Evolutionary conservation across 495 filamentous ascomycete genomes (phyloP), one percentile per base, ranked within the genome.

Genomic region (Achaetomiella virescens): DNA sequence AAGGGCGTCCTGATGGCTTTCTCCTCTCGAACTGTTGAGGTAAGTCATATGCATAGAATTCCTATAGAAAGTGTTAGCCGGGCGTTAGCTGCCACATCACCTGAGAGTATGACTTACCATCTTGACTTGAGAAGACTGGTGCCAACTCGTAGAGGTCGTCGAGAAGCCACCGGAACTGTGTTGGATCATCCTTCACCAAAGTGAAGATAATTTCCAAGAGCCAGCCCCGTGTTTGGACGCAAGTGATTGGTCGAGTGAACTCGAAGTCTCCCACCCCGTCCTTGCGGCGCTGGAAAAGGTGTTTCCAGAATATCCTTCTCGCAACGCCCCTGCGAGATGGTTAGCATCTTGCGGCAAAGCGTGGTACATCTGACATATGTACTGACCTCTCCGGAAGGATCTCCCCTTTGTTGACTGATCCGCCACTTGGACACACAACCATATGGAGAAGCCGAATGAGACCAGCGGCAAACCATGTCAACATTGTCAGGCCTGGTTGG

Each of bases 1-100:
- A 84, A 85, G 14, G 80, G 68, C 1, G 89, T 84, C 56, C 90
- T 81, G 31, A 93, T 82, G 54, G 82, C 81, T 62, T 85, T 85
- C 17, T 71, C 65, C 88, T 73, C 57, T 95, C 84, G 56, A 87
- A 82, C 54, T 70, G 68, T 66, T 78, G 82, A 6, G 68, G 75
- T 11, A 81, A 69, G 15, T 84, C 78, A 59, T 83, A 84, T 15
- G 71, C 66, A 58, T 82, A 83, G 17, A 59, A 47, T 7, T 57
- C 60, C 17, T 45, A 48, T 51, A 52, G 9, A 24, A 29, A 57
- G 20, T 58, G 51, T 51, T 60, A 49, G 50, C 33, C 27, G 45
- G 33, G 20, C 10, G 9, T 35, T 18, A 24, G 2, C 1, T 24
- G 0, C 6, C 2, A 24, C 15, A 22, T 27, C 12, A 3, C 0